Conservation (phyloP, 331 rosid species). For the Acacia pycnantha region DNA sequence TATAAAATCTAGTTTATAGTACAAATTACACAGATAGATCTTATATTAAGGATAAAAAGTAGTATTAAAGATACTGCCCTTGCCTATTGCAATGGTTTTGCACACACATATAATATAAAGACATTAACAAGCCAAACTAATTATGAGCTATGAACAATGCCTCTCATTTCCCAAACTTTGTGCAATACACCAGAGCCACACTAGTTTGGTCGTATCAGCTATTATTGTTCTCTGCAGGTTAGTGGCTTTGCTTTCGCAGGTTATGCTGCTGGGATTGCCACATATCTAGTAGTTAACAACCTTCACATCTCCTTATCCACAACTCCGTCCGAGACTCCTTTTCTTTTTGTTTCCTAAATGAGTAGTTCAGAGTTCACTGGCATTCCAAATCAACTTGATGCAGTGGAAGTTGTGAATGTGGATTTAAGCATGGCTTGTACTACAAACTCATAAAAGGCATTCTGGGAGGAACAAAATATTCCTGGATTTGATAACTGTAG, state of each 20-base stretch:
- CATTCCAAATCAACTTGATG: not conserved
- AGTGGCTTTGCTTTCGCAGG: slow-evolving; percentile 94
- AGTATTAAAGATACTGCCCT: no score
- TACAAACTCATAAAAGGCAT: not conserved
- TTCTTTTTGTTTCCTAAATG: slow-evolving; percentile 57
- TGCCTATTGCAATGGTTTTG: no score
- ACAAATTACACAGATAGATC: no score
- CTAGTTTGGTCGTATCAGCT: not conserved
- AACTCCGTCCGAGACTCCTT: slow-evolving; percentile 68
- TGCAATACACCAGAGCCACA: not conserved
- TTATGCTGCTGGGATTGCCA: slow-evolving; percentile 85
- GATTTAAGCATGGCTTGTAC: not conserved
- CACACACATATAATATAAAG: no score
- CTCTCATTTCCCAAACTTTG: not conserved
- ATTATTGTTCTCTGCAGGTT: slow-evolving; percentile 53
- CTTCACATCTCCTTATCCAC: slow-evolving; percentile 62
- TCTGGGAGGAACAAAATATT: not conserved
- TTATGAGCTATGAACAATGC: not conserved
- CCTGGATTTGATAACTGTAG: not conserved
- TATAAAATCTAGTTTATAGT: no score
- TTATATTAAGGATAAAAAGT: no score
- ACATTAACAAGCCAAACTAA: no score
- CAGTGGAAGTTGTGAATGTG: slow-evolving; percentile 4
- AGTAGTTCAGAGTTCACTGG: slow-evolving; percentile 26
- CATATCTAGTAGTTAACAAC: slow-evolving; percentile 65